A percentile compares a stretch with the other conserved stretches of the same genome.
Conservation (phyloP, 31 red algal species). For the Asparagopsis taxiformis region DNA sequence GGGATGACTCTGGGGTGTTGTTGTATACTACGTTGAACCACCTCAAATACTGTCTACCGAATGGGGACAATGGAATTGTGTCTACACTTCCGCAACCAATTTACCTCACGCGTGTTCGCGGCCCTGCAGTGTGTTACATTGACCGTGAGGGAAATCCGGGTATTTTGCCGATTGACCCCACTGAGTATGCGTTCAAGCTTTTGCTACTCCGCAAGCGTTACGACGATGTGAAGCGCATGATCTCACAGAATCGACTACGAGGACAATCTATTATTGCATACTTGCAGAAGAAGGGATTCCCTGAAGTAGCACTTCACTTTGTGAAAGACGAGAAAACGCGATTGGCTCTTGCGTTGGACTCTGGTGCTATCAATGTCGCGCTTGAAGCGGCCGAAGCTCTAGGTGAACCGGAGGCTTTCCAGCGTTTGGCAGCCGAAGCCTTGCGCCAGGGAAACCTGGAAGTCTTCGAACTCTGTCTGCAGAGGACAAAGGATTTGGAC, state of each 20-base stretch:
- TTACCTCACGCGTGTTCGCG: slow-evolving; percentile 89
- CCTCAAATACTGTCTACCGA: slow-evolving; percentile 96
- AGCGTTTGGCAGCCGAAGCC: slow-evolving; percentile 67
- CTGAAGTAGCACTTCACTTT: slow-evolving; percentile 97
- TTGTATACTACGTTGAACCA: slow-evolving; percentile 97
- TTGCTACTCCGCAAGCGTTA: slow-evolving; percentile 87
- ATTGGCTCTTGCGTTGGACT: slow-evolving; percentile 84
- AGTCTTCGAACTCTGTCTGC: slow-evolving; percentile 85
- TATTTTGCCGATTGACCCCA: slow-evolving; percentile 88
- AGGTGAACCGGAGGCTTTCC: slow-evolving; percentile 75
- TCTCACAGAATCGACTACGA: slow-evolving; percentile 82
- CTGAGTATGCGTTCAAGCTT: slow-evolving; percentile 97
- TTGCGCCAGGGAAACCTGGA: slow-evolving; percentile 86
- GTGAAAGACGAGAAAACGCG: slow-evolving; percentile 93
- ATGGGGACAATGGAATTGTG: slow-evolving; percentile 94
- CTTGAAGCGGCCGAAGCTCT: slow-evolving; percentile 79
- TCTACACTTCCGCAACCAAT: slow-evolving; percentile 77
- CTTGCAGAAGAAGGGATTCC: slow-evolving; percentile 96
- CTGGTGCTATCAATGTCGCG: slow-evolving; percentile 87
- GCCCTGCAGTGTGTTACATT: slow-evolving; percentile 82
- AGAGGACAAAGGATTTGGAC: slow-evolving; percentile 86
- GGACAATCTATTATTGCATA: slow-evolving; percentile 95
- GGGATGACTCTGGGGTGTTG: slow-evolving; percentile 96
- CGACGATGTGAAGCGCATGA: slow-evolving; percentile 89
- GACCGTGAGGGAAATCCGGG: slow-evolving; percentile 89